Base-by-base conservation (phyloP, 768 basidiomycete species). In the Cantharellus anzutake region DNA sequence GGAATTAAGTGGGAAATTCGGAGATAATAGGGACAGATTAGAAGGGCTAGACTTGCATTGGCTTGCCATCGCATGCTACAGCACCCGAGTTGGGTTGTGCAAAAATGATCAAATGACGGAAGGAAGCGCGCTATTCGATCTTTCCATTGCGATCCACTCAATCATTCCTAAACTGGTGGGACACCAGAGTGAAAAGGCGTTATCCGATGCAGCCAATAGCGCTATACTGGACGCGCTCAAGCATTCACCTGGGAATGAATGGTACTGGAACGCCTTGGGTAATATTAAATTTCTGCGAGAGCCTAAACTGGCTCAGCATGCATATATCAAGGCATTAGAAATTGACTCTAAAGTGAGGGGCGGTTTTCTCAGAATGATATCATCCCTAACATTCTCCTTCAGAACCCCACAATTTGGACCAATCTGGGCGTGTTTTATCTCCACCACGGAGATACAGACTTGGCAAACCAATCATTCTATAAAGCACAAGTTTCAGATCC, bases 401-500 rank as follows among this genome's bases (percentile, higher is more conserved):
- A 90, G 86, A 83, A 82, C 66, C 81, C 82, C 39, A 64, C 71
- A 11, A 78, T 82, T 0, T 98, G 96, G 96, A 78, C 84, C 2
- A 89, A 84, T 66, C 75, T 98, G 4, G 96, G 93, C 2, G 72
- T 97, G 41, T 73, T 99, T 44, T 98, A 89, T 70, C 74, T 92
- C 35, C 72, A 84, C 59, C 76, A 93, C 64, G 74, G 75, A 29
- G 94, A 98, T 70, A 65, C 76, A 2, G 85, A 90, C 56, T 73
- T 98, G 40, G 89, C 94, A 0, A 84, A 84, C 64, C 82, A 92
- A 66, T 83, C 87, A 1, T 80, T 99, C 64, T 76, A 82, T 66
- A 82, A 82, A 60, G 90, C 93, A 5, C 96, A 97, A 68, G 82
- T 84, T 16, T 75, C 92, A 51, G 92, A 98, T 72, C 89, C 94